These are phyloP conservation scores for Biancaea sappan DNA, from an alignment of 306 rosid genomes.

Conservation along the genomic window DNA sequence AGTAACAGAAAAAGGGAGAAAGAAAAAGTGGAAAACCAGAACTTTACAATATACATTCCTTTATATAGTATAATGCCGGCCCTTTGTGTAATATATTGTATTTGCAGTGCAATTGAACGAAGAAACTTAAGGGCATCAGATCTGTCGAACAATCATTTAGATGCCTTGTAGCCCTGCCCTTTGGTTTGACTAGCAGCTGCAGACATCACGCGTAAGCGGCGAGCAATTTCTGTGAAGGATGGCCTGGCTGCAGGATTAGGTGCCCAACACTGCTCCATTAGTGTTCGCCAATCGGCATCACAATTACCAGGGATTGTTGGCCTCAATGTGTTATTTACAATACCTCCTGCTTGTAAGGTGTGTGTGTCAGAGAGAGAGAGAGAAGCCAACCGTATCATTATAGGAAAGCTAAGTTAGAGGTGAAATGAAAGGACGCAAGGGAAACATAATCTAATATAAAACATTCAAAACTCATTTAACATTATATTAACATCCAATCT, in stretches of 20 bases:
- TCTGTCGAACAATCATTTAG: conserved; percentile 54
- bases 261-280: conserved; percentile 99
- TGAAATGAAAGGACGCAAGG: conserved; percentile 11
- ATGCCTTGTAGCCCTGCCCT: conserved; percentile 71
- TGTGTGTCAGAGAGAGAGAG: neutral
- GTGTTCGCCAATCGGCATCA: conserved; percentile 78
- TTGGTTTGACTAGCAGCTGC: conserved; percentile 70
- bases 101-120: conserved; percentile 48
- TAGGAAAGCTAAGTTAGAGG: neutral
- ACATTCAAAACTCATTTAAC: neutral
- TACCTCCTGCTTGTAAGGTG: conserved; percentile 67
- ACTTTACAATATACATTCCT: conserved; percentile 36
- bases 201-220: conserved; percentile 77
- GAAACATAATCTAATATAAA: neutral
- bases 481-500: neutral
- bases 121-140: conserved; percentile 34
- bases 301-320: conserved; percentile 84
- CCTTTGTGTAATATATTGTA: conserved; percentile 15
- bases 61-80: conserved; percentile 18
- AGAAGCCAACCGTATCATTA: conserved; percentile 7
- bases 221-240: conserved; percentile 84
- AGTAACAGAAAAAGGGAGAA: neutral
- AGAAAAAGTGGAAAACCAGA: conserved; percentile 13
- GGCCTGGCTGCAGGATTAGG: conserved; percentile 92
- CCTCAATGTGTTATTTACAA: conserved; percentile 89